A percentile compares a stretch with the other conserved stretches of the same genome.
phyloP scores from a whole-genome alignment of 345 rosid species.

The Trapa incisa region DNA sequence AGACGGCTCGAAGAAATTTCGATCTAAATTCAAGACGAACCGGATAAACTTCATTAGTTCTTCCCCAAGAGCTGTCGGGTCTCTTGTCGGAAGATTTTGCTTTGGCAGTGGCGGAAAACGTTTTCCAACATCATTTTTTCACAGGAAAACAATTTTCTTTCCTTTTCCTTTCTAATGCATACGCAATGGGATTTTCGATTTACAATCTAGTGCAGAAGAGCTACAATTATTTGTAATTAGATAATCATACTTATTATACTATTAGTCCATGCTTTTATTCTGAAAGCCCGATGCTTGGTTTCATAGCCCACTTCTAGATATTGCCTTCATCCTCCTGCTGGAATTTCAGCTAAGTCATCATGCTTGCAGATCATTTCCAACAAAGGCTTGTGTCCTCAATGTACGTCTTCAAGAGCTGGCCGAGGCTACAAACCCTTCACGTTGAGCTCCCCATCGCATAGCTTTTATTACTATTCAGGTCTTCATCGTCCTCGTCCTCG shows the following conservation, averaged over 20 bases:
- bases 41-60: background rate
- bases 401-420: background rate
- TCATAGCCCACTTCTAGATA: background rate
- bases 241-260: background rate
- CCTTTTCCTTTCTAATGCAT: background rate
- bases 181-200: background rate
- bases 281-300: background rate
- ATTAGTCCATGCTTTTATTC: background rate
- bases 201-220: background rate
- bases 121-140: background rate
- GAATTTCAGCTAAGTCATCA: background rate
- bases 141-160: background rate
- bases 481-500: slow-evolving; percentile 22
- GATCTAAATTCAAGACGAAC: background rate
- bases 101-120: background rate
- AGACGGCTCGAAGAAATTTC: background rate
- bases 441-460: background rate
- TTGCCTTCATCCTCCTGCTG: background rate
- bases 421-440: background rate
- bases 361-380: background rate
- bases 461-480: background rate
- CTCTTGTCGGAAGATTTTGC: background rate
- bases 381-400: background rate
- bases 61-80: background rate
- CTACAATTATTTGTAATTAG: background rate